Conservation (phyloP, 306 rosid species). For the Calophaca sinica region DNA sequence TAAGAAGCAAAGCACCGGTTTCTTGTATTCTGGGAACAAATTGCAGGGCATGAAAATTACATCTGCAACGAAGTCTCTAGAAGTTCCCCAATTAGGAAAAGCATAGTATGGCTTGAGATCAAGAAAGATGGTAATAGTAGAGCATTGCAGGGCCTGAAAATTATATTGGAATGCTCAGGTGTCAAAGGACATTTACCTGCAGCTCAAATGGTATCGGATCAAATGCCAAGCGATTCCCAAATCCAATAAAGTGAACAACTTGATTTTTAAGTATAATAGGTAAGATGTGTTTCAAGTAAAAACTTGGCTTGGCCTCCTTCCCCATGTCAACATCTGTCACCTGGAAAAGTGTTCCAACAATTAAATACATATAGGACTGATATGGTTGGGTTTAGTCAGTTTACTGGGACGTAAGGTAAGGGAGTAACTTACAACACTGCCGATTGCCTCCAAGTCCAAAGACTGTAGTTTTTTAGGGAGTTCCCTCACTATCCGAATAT, state of each 20-base stretch:
- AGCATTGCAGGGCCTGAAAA: constrained; percentile 44
- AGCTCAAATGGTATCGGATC: constrained; percentile 85
- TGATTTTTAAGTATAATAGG: constrained; percentile 84
- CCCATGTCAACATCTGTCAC: constrained; percentile 83
- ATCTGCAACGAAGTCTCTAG: constrained; percentile 99
- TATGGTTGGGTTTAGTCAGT: constrained; percentile 11
- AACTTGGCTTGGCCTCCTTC: constrained; percentile 95
- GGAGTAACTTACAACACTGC: constrained; percentile 77
- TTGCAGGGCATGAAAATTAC: constrained; percentile 93
- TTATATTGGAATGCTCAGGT: constrained; percentile 32
- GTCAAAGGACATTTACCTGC: constrained; percentile 71
- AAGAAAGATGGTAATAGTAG: constrained; percentile 31
- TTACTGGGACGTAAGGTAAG: constrained; percentile 12
- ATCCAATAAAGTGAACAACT: constrained; percentile 88
- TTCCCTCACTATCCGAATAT: constrained; percentile 88
- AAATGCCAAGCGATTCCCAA: constrained; percentile 97
- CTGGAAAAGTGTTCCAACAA: constrained; percentile 59
- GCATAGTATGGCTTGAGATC: constrained; percentile 48
- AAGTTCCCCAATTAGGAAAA: constrained; percentile 84
- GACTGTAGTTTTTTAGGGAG: constrained; percentile 83
- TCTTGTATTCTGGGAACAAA: constrained; percentile 95
- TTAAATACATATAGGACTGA: constrained; percentile 41
- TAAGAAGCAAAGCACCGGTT: constrained; percentile 87
- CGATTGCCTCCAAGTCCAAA: constrained; percentile 86
- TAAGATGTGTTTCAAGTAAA: constrained; percentile 78